Base-by-base conservation (phyloP, 805 yeast species). In the Deakozyma indianensis region DNA sequence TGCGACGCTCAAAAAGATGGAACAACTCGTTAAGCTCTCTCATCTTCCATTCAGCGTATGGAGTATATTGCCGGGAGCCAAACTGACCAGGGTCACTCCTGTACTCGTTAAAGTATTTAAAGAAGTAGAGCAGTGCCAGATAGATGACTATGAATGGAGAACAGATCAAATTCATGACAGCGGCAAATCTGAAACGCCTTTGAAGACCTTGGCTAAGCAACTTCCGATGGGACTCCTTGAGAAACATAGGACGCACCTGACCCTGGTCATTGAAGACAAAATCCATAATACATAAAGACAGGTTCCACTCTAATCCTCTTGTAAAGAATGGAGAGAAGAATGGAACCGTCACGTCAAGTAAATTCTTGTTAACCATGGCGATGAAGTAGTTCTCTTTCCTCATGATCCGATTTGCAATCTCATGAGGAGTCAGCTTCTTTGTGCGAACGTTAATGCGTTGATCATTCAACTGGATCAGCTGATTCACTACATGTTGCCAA, bases 381-480 rank as follows among this genome's bases (percentile, higher is more conserved):
- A 92, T 86, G 70, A 87, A 71, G 60, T 88, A 92, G 58, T 92
- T 92, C 49, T 92, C 98, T 53, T 80, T 84, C 49, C 99, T 70
- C 98, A 92, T 88, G 47, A 92, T 83, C 48, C 98, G 69, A 58
- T 92, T 94, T 14, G 96, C 97, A 44, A 92, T 84, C 55, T 82
- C 92, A 60, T 88, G 96, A 3, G 97, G 95, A 56, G 84, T 90
- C 45, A 92, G 70, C 51, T 88, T 69, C 44, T 77, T 75, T 55
- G 82, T 83, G 1, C 87, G 77, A 48, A 47, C 55, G 52, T 56
- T 54, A 14, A 47, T 45, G 7, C 38, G 22, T 52, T 82, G 86
- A 55, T 86, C 87, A 52, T 83, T 76, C 43, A 92, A 64, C 3
- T 72, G 64, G 75, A 85, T 77, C 14, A 92, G 65, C 41, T 84